Percentiles rank a stretch among this genome's conserved stretches.
phyloP scores from a whole-genome alignment of 1,284 basidiomycete genomes.

The Heterobasidion annosum region DNA sequence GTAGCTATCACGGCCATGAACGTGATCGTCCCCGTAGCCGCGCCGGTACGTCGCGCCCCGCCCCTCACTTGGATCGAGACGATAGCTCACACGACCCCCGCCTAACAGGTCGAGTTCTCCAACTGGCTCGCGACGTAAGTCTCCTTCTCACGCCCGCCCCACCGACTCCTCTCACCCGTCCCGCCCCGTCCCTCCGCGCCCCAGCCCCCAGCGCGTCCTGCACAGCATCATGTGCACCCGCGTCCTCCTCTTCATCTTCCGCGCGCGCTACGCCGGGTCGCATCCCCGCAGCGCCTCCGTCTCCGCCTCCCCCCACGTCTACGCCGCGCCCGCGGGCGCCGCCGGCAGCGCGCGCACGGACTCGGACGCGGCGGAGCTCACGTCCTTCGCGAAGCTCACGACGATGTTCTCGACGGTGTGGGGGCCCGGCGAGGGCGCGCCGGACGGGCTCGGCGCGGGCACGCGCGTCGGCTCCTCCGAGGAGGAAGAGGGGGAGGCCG shows the following conservation, averaged over 20 bases:
- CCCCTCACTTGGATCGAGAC: not conserved
- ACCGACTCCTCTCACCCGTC: not conserved
- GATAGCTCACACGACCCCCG: no score
- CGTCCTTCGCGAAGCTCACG: not conserved
- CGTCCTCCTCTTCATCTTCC: slow-evolving; percentile 27
- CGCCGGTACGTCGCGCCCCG: slow-evolving; percentile 21
- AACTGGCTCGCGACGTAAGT: slow-evolving; percentile 32
- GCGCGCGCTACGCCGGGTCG: slow-evolving; percentile 10
- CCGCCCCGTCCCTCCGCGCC: not conserved
- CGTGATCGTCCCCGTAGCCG: slow-evolving; percentile 26
- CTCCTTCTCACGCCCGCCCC: not conserved
- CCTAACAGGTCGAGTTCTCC: slow-evolving; percentile 3
- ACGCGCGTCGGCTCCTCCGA: no score
- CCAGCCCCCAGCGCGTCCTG: slow-evolving; percentile 31
- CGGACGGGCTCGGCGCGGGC: not conserved
- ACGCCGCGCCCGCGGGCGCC: slow-evolving; percentile 6
- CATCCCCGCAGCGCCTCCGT: not conserved
- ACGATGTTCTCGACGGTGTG: not conserved
- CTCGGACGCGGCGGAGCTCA: not conserved
- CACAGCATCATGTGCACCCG: slow-evolving; percentile 33
- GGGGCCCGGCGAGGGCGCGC: not conserved
- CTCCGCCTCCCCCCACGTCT: not conserved
- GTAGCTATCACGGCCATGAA: slow-evolving; percentile 31
- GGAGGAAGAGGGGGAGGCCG: no score
- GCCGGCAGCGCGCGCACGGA: not conserved